Evolutionary conservation across 2,329 filamentous ascomycete genomes (phyloP).

Genomic region (Hortaea sp.): DNA sequence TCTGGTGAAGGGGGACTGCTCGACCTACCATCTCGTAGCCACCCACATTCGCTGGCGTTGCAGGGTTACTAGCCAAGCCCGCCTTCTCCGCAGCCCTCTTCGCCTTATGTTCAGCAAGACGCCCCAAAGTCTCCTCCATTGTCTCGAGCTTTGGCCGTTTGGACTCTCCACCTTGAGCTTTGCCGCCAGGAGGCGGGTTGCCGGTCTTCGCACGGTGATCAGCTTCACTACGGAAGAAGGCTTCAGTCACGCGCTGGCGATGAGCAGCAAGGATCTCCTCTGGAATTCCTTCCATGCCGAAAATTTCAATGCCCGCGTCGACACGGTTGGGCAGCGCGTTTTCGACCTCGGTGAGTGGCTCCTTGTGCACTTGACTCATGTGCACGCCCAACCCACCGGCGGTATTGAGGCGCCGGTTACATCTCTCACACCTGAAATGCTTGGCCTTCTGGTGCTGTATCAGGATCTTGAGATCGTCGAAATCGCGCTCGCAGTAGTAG

Average conservation of each 20-base stretch:
- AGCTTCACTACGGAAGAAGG: constrained; percentile 76
- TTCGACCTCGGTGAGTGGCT: constrained; percentile 75
- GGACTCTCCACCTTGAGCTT: constrained; percentile 11
- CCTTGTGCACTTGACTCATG: constrained; percentile 98
- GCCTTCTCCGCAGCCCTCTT: constrained; percentile 51
- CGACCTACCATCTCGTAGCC: not conserved
- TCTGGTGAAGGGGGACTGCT: not conserved
- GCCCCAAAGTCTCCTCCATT: constrained; percentile 66
- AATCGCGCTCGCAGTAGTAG: constrained; percentile 99
- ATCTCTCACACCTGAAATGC: constrained; percentile 94
- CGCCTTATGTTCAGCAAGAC: constrained; percentile 61
- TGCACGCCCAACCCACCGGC: constrained; percentile 93
- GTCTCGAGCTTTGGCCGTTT: constrained; percentile 66
- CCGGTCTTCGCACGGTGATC: constrained; percentile 74
- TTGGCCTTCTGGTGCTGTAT: constrained; percentile 98
- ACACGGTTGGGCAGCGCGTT: constrained; percentile 83
- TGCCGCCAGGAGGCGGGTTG: constrained; percentile 62
- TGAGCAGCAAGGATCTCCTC: constrained; percentile 74
- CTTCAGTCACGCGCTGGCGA: constrained; percentile 73
- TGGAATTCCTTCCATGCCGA: constrained; percentile 95
- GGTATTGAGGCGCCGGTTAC: constrained; percentile 74
- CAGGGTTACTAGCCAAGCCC: not conserved
- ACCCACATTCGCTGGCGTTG: not conserved
- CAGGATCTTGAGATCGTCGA: constrained; percentile 92
- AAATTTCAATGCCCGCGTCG: constrained; percentile 86